Evolutionary conservation across 2,329 filamentous ascomycete species (phyloP).

Genomic region (Sporothrix brunneoviolacea): DNA sequence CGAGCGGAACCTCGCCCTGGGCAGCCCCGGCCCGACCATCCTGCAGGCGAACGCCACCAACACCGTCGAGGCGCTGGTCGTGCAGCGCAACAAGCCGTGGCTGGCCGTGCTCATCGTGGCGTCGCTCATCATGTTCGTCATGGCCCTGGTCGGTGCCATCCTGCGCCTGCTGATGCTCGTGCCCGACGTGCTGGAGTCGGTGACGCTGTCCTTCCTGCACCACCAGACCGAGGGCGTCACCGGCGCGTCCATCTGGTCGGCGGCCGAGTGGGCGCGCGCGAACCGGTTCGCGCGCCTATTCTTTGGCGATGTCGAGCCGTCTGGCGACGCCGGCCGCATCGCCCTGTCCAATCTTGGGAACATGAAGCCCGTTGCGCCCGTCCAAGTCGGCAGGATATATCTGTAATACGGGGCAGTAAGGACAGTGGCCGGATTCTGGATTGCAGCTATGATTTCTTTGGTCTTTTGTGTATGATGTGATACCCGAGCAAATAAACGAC

Average conservation of each 20-base stretch:
- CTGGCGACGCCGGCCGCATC: not conserved
- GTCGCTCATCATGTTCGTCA: not conserved
- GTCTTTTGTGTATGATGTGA: conserved; percentile 1
- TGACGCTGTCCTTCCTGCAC: conserved; percentile 7
- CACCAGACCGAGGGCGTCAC: not conserved
- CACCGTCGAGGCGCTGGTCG: not conserved
- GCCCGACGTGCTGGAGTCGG: conserved; percentile 12
- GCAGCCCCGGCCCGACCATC: not conserved
- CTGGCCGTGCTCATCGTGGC: conserved; percentile 7
- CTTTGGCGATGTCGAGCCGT: conserved; percentile 4
- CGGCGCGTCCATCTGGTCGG: not conserved
- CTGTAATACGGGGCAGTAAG: too few relatives aligned
- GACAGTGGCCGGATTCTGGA: too few relatives aligned
- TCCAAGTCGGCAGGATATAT: not conserved
- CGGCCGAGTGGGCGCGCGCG: not conserved
- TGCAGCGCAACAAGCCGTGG: conserved; percentile 5
- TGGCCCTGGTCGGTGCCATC: not conserved
- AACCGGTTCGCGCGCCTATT: not conserved
- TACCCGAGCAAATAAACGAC: too few relatives aligned
- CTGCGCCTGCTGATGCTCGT: conserved; percentile 5
- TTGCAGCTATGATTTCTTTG: too few relatives aligned
- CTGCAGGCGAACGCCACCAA: not conserved
- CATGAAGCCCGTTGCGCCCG: not conserved
- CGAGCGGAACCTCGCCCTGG: not conserved
- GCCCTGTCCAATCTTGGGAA: not conserved